phyloP scores from a whole-genome alignment of 495 filamentous ascomycete genomes.

The Penicillium manginii region DNA sequence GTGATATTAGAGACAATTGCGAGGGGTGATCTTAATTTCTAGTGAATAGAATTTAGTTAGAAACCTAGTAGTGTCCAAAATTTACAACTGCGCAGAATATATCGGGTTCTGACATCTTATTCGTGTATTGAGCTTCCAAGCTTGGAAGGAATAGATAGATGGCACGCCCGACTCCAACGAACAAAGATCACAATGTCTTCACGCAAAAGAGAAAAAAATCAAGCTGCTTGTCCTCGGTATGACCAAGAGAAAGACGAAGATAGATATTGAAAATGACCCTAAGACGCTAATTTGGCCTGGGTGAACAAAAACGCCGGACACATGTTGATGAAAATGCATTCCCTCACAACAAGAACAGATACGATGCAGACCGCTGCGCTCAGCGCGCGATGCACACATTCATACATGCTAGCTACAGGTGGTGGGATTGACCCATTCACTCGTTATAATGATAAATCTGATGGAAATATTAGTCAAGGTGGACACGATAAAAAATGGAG shows the following conservation, averaged over 20 bases:
- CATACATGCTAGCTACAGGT: not conserved
- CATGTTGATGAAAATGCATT: slow-evolving; percentile 7
- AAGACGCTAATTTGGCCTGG: not conserved
- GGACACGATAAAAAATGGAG: not conserved
- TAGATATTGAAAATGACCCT: too few species aligned
- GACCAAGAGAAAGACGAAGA: not conserved
- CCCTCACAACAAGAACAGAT: not conserved
- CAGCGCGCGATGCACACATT: slow-evolving; percentile 20
- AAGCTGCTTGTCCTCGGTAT: not conserved
- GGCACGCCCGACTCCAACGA: not conserved
- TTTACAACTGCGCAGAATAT: not conserved
- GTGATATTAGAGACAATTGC: not conserved
- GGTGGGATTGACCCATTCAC: slow-evolving; percentile 43
- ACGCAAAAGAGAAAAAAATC: not conserved
- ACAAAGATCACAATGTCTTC: not conserved
- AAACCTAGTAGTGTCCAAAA: not conserved
- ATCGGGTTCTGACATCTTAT: not conserved
- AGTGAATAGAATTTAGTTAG: not conserved
- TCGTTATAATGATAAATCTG: slow-evolving; percentile 93
- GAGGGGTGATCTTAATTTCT: not conserved
- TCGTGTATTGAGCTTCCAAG: not conserved
- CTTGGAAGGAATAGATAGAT: too few species aligned
- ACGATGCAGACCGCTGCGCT: slow-evolving; percentile 11
- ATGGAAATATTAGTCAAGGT: not conserved
- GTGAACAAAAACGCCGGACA: slow-evolving; percentile 9